Percentiles rank a stretch among this genome's conserved stretches.
These are phyloP conservation scores for Nakaseomyces bracarensis DNA, from an alignment of 1,139 yeast genomes.

Conservation along the genomic window DNA sequence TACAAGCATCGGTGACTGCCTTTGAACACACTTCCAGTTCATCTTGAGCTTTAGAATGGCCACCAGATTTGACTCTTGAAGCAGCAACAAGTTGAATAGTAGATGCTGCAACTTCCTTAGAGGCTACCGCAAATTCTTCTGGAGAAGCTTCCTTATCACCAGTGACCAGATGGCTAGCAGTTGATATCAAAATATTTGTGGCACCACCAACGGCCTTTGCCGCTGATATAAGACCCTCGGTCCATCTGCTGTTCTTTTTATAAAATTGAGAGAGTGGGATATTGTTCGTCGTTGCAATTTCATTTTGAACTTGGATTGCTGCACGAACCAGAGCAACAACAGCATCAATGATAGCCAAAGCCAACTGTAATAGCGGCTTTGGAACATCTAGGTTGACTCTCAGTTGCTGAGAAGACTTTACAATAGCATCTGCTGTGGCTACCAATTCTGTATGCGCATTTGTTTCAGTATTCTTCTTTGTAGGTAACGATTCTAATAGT, in stretches of 20 bases:
- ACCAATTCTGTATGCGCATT: slow-evolving; percentile 37
- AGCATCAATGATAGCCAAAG: slow-evolving; percentile 74
- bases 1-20: slow-evolving; percentile 67
- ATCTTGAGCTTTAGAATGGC: slow-evolving; percentile 72
- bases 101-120: slow-evolving; percentile 87
- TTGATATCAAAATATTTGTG: slow-evolving; percentile 68
- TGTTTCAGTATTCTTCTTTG: slow-evolving; percentile 38
- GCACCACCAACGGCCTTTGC: slow-evolving; percentile 84
- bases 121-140: slow-evolving; percentile 82
- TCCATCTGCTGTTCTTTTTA: slow-evolving; percentile 86
- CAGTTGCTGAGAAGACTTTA: slow-evolving; percentile 56
- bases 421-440: slow-evolving; percentile 54
- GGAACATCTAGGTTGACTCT: slow-evolving; percentile 64
- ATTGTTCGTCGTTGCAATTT: slow-evolving; percentile 50
- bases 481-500: slow-evolving; percentile 8
- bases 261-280: slow-evolving; percentile 53
- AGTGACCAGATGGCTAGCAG: slow-evolving; percentile 77
- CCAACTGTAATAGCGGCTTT: slow-evolving; percentile 69
- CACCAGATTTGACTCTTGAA: slow-evolving; percentile 76
- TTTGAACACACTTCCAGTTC: slow-evolving; percentile 61
- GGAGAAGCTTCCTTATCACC: slow-evolving; percentile 45
- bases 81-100: slow-evolving; percentile 93
- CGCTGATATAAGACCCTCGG: slow-evolving; percentile 88
- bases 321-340: slow-evolving; percentile 64
- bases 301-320: slow-evolving; percentile 75